phyloP scores from a whole-genome alignment of 2,329 filamentous ascomycete species.

The Aureobasidium uvarum region DNA sequence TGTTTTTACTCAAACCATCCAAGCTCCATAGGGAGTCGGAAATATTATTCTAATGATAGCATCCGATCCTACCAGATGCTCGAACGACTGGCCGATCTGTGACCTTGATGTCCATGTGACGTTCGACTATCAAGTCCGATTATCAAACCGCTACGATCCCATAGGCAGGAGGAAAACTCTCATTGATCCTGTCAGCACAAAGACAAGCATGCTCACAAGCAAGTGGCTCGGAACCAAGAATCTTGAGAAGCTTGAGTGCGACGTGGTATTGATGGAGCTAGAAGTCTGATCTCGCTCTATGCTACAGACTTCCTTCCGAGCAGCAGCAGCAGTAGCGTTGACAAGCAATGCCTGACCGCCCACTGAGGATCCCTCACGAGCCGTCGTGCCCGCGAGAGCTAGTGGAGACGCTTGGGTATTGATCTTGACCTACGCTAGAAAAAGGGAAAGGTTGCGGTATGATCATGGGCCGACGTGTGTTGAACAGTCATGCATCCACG shows the following conservation, averaged over 20 bases:
- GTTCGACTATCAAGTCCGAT: background rate
- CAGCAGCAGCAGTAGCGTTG: background rate
- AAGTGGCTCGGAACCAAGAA: background rate
- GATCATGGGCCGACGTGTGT: background rate
- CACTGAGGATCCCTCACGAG: background rate
- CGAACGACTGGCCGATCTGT: constrained; percentile 1
- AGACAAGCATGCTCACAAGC: constrained; percentile 12
- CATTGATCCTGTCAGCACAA: background rate
- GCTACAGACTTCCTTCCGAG: background rate
- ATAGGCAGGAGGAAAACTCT: background rate
- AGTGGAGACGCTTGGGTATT: background rate
- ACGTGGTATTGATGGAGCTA: background rate
- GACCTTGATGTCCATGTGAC: constrained; percentile 24
- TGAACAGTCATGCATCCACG: background rate
- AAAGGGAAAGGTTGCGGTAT: background rate
- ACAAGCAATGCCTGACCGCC: background rate
- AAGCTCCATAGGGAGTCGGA: constrained; percentile 9
- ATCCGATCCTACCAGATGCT: background rate
- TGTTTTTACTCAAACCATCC: constrained; percentile 1
- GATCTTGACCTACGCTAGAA: background rate
- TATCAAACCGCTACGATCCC: background rate
- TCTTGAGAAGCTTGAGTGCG: background rate
- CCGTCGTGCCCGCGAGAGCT: background rate
- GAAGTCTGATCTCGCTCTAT: background rate
- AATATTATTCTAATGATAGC: constrained; percentile 17